Evolutionary conservation across 495 filamentous ascomycete species (phyloP).

Genomic region (Rhizodiscina lignyota): DNA sequence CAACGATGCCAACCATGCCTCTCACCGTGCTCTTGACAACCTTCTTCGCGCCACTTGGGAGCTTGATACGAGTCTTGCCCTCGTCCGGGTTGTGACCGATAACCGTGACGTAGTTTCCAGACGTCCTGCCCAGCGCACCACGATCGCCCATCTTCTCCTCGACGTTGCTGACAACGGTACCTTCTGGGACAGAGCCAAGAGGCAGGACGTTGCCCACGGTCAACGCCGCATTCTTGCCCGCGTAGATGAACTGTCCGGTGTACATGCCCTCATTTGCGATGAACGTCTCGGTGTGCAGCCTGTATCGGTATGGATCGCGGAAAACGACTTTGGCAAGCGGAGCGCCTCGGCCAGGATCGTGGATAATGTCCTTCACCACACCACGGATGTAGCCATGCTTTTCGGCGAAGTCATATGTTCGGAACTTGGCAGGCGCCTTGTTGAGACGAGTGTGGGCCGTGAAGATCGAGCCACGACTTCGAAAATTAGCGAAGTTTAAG

Average conservation of each 20-base stretch:
- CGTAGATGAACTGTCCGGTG: constrained; percentile 97
- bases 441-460: constrained; percentile 84
- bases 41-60: constrained; percentile 98
- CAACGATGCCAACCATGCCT: constrained; percentile 99
- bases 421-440: constrained; percentile 85
- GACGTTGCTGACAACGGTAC: constrained; percentile 96
- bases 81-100: constrained; percentile 98
- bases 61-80: constrained; percentile 98
- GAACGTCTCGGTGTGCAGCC: constrained; percentile 38
- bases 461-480: constrained; percentile 93
- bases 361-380: constrained; percentile 96
- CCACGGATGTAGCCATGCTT: constrained; percentile 93
- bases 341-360: constrained; percentile 96
- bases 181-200: constrained; percentile 84
- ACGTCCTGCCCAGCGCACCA: constrained; percentile 86
- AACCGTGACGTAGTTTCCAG: constrained; percentile 97
- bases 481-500: neutral
- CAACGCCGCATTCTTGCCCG: constrained; percentile 91
- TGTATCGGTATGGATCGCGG: constrained; percentile 85
- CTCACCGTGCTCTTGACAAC: constrained; percentile 76
- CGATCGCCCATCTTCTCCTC: constrained; percentile 98
- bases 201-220: constrained; percentile 96
- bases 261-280: constrained; percentile 99
- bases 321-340: constrained; percentile 92
- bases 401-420: constrained; percentile 87